Percentiles rank a stretch among this genome's conserved stretches.
Conservation (phyloP, 2,329 filamentous ascomycete genomes). For the Trichoderma atrobrunneum region DNA sequence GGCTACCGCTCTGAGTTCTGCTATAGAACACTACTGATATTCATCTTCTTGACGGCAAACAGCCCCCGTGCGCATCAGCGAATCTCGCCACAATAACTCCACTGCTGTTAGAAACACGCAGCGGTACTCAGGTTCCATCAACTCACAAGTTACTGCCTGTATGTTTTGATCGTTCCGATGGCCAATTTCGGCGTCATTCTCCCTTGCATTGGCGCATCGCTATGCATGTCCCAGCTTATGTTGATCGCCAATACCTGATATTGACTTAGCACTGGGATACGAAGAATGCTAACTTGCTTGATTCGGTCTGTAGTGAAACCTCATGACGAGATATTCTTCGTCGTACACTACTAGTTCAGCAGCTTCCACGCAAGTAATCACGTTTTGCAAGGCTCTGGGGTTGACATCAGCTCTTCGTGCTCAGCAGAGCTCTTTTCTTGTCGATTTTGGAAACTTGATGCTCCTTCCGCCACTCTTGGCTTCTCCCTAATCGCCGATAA, state of each 20-base stretch:
- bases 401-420: not conserved
- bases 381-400: not conserved
- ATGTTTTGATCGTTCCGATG: constrained; percentile 18
- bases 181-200: constrained; percentile 20
- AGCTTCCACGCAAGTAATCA: not conserved
- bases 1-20: not conserved
- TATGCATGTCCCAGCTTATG: constrained; percentile 8
- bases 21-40: constrained; percentile 21
- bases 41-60: constrained; percentile 27
- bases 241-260: constrained; percentile 2
- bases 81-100: constrained; percentile 5
- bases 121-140: not conserved
- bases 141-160: not conserved
- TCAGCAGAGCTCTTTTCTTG: not conserved
- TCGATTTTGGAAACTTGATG: not conserved
- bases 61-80: constrained; percentile 24
- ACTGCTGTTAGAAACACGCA: constrained; percentile 13
- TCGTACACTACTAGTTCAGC: not conserved
- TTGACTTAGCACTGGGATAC: not conserved
- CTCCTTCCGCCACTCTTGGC: not conserved
- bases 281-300: constrained; percentile 19
- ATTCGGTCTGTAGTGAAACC: constrained; percentile 1
- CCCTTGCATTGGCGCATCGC: constrained; percentile 17
- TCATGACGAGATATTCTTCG: constrained; percentile 1
- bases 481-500: not conserved